Base-by-base conservation (phyloP, 495 filamentous ascomycete species). In the Penicillium crystallinum region DNA sequence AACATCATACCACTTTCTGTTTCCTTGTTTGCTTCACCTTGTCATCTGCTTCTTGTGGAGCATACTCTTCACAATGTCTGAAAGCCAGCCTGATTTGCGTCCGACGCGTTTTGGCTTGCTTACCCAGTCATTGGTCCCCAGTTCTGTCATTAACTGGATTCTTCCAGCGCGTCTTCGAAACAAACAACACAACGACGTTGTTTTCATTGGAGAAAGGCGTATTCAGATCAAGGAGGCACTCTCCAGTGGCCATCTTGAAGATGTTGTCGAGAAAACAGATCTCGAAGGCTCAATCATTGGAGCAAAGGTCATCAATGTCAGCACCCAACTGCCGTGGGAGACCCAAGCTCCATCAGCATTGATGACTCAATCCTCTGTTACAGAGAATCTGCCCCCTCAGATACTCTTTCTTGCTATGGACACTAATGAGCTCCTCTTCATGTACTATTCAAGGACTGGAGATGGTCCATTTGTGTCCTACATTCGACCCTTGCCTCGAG, bases 141-240 rank as follows among this genome's bases (percentile, higher is more conserved):
- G 88, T 49, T 85, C 89, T 1, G 74, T 85, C 19, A 80, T 89
- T 53, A 86, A 88, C 59, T 85, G 81, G 68, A 88, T 97, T 33
- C 67, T 96, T 11, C 91, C 92, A 9, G 89, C 86, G 8, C 81
- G 86, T 52, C 76, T 97, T 44, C 76, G 90, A 37, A 81, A 81
- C 49, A 70, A 74, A 41, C 63, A 78, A 8, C 77, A 82, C 49
- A 91, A 95, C 47, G 91, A 98, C 75, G 87, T 97, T 55, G 84
- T 91, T n/a, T 91, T 97, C 54, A 79, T 98, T 40, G 83, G 88
- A 33, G 87, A 90, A 67, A 66, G 85, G 68, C 62, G 58, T 12
- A 36, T 77, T 36, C 81, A 89, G 43, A 81, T 98, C 55, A 85
- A 75, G 57, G 73, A 86, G 57, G 83, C 69, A 69, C 87, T 59